Base-by-base conservation (phyloP, 306 rosid genomes). In the Trifolium repens region DNA sequence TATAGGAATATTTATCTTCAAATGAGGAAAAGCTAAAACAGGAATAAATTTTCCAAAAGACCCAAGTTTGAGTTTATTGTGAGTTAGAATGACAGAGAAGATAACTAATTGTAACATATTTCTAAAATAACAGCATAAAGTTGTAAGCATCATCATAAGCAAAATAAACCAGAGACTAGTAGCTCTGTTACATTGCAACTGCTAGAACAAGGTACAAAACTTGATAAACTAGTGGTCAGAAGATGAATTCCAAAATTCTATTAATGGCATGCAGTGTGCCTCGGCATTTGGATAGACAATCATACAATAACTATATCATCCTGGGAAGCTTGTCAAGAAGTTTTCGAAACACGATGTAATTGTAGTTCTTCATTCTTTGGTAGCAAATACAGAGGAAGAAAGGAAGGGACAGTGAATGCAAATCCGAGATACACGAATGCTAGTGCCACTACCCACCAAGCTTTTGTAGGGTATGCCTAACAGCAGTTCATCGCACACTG, bases 401-500 rank as follows among this genome's bases (percentile, higher is more conserved):
- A 81, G 15, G 84, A 87, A 5, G 91, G 91, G 44, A 90, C 19
- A 34, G 81, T 26, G 79, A 91, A 82, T 46, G 94, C 91, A 83
- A 86, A 50, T 78, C 84, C 87, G 19, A 94, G 78, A 80, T 94
- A 85, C 37, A 91, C 62, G 10, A 91, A 30, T 24, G 80, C 98
- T 84, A 91, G 79, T 30, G 78, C 75, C 64, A 73, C 91, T 27
- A 89, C 90, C 89, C 96, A 86, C 97, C 98, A 94, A 79, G 87
- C 94, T 82, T 86, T 80, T n/a, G 76, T 86, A 77, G 61, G 97
- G 96, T 79, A 94, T 82, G 76, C 97, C 97, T 68, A 91, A 43
- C 47, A 89, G 63, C 42, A 94, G 90, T 78, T 88, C 96, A 76
- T 91, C 94, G 63, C 93, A 94, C 27, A 91, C 97, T 91, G 93